phyloP scores from a whole-genome alignment of 2,329 filamentous ascomycete genomes.

The Myriosclerotinia curreyana region DNA sequence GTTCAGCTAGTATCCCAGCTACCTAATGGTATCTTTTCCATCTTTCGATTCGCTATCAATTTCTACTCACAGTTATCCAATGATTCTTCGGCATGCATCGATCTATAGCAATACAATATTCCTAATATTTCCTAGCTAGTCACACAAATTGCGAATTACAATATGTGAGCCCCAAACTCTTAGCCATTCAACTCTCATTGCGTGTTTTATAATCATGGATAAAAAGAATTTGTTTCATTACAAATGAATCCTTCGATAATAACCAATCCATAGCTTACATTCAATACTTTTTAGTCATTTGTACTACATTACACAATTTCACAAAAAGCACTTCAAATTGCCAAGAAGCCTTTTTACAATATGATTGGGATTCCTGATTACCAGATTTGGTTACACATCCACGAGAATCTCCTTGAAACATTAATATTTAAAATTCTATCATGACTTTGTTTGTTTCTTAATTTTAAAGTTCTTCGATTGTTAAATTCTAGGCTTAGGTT shows the following conservation, averaged over 20 bases:
- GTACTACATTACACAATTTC: background rate
- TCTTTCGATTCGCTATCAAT: background rate
- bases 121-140: background rate
- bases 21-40: background rate
- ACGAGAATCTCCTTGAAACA: background rate
- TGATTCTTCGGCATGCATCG: background rate
- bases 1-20: background rate
- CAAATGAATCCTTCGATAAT: background rate
- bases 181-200: background rate
- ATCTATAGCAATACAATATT: background rate
- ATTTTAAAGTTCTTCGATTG: background rate
- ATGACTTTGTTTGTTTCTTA: background rate
- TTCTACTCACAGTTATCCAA: background rate
- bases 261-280: background rate
- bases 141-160: background rate
- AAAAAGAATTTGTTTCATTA: background rate
- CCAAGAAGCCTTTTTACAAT: background rate
- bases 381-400: background rate
- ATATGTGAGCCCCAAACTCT: background rate
- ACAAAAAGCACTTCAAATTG: background rate
- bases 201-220: too few species aligned
- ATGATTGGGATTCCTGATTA: slow-evolving; percentile 3
- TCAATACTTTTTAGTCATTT: slow-evolving; percentile 4
- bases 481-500: background rate
- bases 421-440: background rate